Evolutionary conservation across 2,329 filamentous ascomycete genomes (phyloP).

Genomic region (Myotisia sp.): DNA sequence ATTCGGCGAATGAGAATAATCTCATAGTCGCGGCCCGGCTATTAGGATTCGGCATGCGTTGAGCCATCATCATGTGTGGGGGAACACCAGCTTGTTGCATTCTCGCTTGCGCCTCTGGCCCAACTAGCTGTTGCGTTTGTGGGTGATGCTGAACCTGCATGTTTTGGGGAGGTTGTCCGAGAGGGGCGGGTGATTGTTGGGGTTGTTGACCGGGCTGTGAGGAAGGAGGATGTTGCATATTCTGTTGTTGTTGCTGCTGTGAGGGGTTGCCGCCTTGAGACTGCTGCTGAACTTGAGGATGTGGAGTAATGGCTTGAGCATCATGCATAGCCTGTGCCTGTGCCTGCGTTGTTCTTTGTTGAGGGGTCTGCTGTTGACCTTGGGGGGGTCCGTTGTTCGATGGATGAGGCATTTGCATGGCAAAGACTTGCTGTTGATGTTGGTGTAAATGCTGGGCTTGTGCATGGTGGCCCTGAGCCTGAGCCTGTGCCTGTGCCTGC

Average conservation of each 20-base stretch:
- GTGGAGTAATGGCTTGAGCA: constrained; percentile 28
- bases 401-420: constrained; percentile 19
- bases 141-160: constrained; percentile 18
- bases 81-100: constrained; percentile 25
- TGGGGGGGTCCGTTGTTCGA: constrained; percentile 3
- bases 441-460: constrained; percentile 31
- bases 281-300: constrained; percentile 30
- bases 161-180: constrained; percentile 16
- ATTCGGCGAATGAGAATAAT: constrained; percentile 43
- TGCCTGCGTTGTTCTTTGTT: constrained; percentile 29
- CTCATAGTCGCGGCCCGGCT: constrained; percentile 37
- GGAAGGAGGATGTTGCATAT: constrained; percentile 21
- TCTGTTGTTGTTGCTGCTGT: constrained; percentile 18
- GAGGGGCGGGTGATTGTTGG: constrained; percentile 20
- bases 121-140: constrained; percentile 26
- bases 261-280: constrained; percentile 27
- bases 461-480: constrained; percentile 19
- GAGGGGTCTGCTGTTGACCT: constrained; percentile 26
- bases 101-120: constrained; percentile 29
- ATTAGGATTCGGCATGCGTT: constrained; percentile 20
- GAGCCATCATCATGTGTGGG: constrained; percentile 26
- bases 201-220: constrained; percentile 21
- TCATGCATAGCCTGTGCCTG: constrained; percentile 32
- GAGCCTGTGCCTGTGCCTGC: constrained; percentile 29
- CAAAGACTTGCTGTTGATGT: constrained; percentile 25